Base-by-base conservation (phyloP, 306 rosid genomes). In the Medicago ruthenica region DNA sequence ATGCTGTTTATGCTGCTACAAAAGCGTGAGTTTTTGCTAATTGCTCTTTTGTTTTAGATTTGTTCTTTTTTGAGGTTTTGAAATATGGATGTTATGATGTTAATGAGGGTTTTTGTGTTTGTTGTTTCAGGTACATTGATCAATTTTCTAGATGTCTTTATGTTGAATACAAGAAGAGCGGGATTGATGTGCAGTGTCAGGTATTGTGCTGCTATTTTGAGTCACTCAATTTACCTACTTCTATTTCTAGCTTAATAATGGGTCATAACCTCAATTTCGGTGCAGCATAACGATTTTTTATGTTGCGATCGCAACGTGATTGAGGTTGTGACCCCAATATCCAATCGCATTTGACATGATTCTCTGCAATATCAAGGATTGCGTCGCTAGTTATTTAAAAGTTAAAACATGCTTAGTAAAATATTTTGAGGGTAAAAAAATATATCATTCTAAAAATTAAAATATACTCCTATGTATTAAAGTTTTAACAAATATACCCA, bases 141-240 rank as follows among this genome's bases (percentile, higher is more conserved):
- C 99, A 96, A 76, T 96, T 96, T 80, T 96, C 99, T 10, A 89
- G 98, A 76, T 85, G 87, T 75, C 90, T 96, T 59, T 87, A 92
- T 81, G 98, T 96, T 69, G 99, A 96, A 80, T 96, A 96, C 93
- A 92, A 89, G 88, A 88, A 88, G 71, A 90, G 87, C 74, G 99
- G 99, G 62, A 92, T 96, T 36, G 98, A 96, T 58, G 99, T 96
- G 45, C 99, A 96, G 89, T 96, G 99, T 71, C 99, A 96, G 99
- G 99, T 94, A 90, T n/a, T 76, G 34, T 86, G 68, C 74, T 62
- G 53, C 69, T 74, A 5, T 64, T 76, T 71, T 11, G 6, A 7
- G 6, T 20, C 15, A 22, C 41, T 57, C 70, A 9, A 47, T 50
- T 48, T 75, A 22, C 24, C 27, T 47, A 15, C 66, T 27, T 60